A percentile compares a stretch with the other conserved stretches of the same genome.
Evolutionary conservation across 371 early-diverging fungal species (phyloP).

Genomic region (Caulochytrium protostelioides): DNA sequence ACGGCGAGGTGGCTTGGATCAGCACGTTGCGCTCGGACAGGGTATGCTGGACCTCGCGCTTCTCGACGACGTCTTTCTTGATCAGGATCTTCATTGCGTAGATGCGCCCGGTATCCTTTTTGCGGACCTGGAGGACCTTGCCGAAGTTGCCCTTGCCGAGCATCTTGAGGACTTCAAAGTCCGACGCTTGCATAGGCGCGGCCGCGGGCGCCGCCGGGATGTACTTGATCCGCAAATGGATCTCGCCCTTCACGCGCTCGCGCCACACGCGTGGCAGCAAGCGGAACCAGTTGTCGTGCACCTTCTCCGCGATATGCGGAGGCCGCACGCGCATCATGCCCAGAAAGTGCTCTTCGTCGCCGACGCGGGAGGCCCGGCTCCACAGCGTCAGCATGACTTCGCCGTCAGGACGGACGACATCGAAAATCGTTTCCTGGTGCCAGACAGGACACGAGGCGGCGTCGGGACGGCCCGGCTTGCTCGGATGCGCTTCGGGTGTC

Average conservation of each 20-base stretch:
- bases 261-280: constrained; percentile 18
- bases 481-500: constrained; percentile 8
- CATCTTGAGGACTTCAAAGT: constrained; percentile 48
- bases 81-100: constrained; percentile 66
- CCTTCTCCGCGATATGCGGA: constrained; percentile 27
- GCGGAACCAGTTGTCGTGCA: constrained; percentile 42
- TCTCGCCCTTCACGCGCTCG: constrained; percentile 31
- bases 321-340: constrained; percentile 39
- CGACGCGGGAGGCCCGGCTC: constrained; percentile 25
- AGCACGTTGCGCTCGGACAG: constrained; percentile 62
- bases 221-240: not conserved
- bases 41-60: constrained; percentile 48
- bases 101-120: constrained; percentile 45
- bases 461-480: constrained; percentile 3
- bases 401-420: constrained; percentile 35
- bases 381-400: constrained; percentile 39
- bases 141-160: constrained; percentile 64
- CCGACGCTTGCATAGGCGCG: constrained; percentile 29
- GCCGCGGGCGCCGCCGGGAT: constrained; percentile 1
- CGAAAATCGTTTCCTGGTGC: constrained; percentile 44
- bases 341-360: constrained; percentile 26
- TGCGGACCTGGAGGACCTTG: constrained; percentile 55
- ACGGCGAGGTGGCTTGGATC: constrained; percentile 32
- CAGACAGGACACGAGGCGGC: constrained; percentile 15
- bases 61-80: constrained; percentile 45